Conservation (phyloP, 2,329 filamentous ascomycete species). For the Ilyonectria mors-panacis region DNA sequence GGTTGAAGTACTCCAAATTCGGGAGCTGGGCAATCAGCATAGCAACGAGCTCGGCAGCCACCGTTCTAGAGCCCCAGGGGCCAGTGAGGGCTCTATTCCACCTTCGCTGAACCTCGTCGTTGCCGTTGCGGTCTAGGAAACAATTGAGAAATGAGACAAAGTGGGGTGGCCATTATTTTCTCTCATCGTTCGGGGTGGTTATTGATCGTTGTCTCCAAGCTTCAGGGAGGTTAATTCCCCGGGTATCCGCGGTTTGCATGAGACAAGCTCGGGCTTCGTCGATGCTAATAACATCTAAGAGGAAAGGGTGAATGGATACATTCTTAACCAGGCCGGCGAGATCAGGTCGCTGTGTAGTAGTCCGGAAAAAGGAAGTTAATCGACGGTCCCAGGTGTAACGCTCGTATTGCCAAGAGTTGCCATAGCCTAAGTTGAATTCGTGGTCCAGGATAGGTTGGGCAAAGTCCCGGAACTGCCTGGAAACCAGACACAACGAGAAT, state of each 20-base stretch:
- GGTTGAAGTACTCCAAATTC: conserved; percentile 19
- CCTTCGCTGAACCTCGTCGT: not conserved
- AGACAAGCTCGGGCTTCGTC: conserved; percentile 18
- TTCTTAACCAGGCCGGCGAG: conserved; percentile 28
- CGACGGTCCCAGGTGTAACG: not conserved
- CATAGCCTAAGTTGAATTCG: conserved; percentile 27
- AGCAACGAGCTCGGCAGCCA: not conserved
- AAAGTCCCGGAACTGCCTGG: conserved; percentile 23
- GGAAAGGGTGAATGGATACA: not conserved
- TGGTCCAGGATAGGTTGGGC: conserved; percentile 35
- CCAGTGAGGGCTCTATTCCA: not conserved
- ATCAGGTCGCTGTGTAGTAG: conserved; percentile 11
- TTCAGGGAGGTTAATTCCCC: not conserved
- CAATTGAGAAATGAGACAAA: not conserved
- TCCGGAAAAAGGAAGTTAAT: conserved; percentile 29
- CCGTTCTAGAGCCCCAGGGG: not conserved
- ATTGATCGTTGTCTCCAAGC: conserved; percentile 1
- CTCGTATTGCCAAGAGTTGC: not conserved
- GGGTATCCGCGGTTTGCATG: not conserved
- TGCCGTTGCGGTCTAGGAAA: not conserved
- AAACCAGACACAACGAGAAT: conserved; percentile 29
- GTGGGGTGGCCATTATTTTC: not conserved
- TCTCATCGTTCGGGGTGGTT: not conserved
- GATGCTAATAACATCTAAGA: not conserved
- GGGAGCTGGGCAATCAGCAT: conserved; percentile 12